Percentiles rank a stretch among this genome's conserved stretches.
Conservation (phyloP, 1,284 basidiomycete species). For the Marasmius sp. region DNA sequence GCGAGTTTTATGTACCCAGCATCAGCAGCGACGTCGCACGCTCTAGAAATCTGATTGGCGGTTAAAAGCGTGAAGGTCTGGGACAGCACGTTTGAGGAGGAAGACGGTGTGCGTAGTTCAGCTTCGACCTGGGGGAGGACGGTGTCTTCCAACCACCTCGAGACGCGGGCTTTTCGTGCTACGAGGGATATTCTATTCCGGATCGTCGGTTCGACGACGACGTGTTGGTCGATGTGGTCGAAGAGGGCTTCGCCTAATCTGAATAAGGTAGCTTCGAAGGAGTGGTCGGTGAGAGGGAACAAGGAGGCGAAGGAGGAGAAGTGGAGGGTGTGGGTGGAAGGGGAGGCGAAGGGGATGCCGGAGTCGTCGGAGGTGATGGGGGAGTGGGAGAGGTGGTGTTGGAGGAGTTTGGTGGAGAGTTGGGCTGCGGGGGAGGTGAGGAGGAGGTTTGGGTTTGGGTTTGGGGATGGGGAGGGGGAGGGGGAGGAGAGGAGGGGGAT, state of each 20-base stretch:
- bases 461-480: too few relatives aligned
- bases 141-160: slow-evolving; percentile 82
- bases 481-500: too few relatives aligned
- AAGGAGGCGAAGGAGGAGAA: slow-evolving; percentile 80
- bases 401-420: slow-evolving; percentile 67
- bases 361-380: slow-evolving; percentile 60
- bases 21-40: slow-evolving; percentile 76
- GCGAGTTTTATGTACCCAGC: slow-evolving; percentile 85
- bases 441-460: too few relatives aligned
- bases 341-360: slow-evolving; percentile 52
- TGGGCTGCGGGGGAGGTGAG: slow-evolving; percentile 29
- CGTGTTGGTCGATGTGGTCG: slow-evolving; percentile 65
- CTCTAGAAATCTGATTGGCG: slow-evolving; percentile 86
- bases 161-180: slow-evolving; percentile 81
- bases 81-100: slow-evolving; percentile 43
- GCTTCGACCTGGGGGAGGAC: slow-evolving; percentile 76
- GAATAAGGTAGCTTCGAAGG: slow-evolving; percentile 82
- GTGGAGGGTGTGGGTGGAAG: slow-evolving; percentile 49
- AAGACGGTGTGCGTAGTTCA: slow-evolving; percentile 51
- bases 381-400: slow-evolving; percentile 79
- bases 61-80: slow-evolving; percentile 76
- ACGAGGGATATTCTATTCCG: slow-evolving; percentile 61
- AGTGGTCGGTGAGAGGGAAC: slow-evolving; percentile 74
- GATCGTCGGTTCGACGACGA: slow-evolving; percentile 57
- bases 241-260: slow-evolving; percentile 90